Base-by-base conservation (phyloP, 2,329 filamentous ascomycete genomes). In the Monosporascus cannonballus region DNA sequence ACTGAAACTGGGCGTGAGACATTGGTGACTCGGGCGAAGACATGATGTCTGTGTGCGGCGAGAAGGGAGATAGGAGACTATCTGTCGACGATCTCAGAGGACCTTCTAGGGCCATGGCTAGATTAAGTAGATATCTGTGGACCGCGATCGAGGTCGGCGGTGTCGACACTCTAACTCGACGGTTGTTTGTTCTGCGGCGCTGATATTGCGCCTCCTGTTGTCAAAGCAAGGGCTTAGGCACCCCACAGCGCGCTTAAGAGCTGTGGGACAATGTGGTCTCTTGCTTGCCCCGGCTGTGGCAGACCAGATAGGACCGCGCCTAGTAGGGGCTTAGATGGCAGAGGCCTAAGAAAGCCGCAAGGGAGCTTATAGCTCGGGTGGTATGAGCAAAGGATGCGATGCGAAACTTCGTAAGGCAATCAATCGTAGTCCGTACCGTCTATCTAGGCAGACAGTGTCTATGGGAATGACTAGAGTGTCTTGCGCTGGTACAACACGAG, bases 1-100 rank as follows among this genome's bases (percentile, higher is more conserved):
- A 78, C 45, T 75, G 73, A 62, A 77, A 78, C 45, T 75, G 73
- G 51, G 77, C 72, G 50, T 74, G 72, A 48, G 73, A 64, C 52
- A 73, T 69, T 49, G 79, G 74, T 42, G 76, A 76, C 51, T 82
- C 78, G 47, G 78, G 73, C 14, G 79, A 75, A n/a, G 76, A 75
- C 52, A 78, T 62, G 49, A 84, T 80, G 48, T 84, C 76, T 56
- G 76, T 73, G 58, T 76, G 76, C 47, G 75, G 71, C 52, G 78
- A 78, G 59, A 81, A 80, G 55, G 72, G 67, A 51, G 79, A 77
- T 68, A 78, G 73, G 59, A 80, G 69, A 69, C 73, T 80, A 65
- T 78, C 80, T 54, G 80, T 80, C 56, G 84, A 86, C 56, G 82
- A 80, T 64, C 83, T 75, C 62, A 87, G 68, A 55, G 83, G 83